Evolutionary conservation across 306 rosid genomes (phyloP).

Genomic region (Trifolium dubium): DNA sequence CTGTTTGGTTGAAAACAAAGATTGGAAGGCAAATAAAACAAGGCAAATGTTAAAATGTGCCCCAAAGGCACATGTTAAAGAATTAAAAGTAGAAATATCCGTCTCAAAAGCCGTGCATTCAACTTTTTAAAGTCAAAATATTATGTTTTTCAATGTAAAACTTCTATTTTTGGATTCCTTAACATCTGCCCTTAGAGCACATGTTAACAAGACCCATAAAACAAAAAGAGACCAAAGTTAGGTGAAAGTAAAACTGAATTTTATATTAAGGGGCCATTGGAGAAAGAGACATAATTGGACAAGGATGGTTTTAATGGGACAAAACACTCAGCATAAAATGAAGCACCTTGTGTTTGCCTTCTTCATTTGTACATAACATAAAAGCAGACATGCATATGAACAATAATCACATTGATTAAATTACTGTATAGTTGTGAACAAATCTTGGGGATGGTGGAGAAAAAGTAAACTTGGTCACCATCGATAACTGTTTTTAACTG

Average conservation of each 20-base stretch:
- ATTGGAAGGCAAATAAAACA: neutral
- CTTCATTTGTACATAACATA: conserved; percentile 42
- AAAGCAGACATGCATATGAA: conserved; percentile 51
- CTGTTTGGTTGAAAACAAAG: conserved; percentile 29
- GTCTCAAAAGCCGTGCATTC: too few species aligned
- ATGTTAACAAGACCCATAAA: too few species aligned
- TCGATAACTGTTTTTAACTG: conserved; percentile 60
- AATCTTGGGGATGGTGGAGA: conserved; percentile 51
- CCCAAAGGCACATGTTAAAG: too few species aligned
- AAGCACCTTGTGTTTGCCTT: conserved; percentile 51
- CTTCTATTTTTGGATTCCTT: too few species aligned
- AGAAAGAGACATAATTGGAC: conserved; percentile 67
- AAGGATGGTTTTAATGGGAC: conserved; percentile 69
- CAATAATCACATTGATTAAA: conserved; percentile 33
- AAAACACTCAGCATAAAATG: conserved; percentile 64
- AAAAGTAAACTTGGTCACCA: conserved; percentile 47
- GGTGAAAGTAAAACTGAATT: conserved; percentile 39
- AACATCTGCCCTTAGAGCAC: too few species aligned
- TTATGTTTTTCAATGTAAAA: too few species aligned
- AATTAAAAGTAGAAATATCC: too few species aligned
- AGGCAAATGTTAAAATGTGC: too few species aligned
- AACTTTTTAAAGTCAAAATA: too few species aligned
- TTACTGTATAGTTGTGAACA: conserved; percentile 41
- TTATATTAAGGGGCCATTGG: conserved; percentile 47
- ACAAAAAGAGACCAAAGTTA: conserved; percentile 39